phyloP scores from a whole-genome alignment of 495 filamentous ascomycete species.

The Podospora tetraspora region DNA sequence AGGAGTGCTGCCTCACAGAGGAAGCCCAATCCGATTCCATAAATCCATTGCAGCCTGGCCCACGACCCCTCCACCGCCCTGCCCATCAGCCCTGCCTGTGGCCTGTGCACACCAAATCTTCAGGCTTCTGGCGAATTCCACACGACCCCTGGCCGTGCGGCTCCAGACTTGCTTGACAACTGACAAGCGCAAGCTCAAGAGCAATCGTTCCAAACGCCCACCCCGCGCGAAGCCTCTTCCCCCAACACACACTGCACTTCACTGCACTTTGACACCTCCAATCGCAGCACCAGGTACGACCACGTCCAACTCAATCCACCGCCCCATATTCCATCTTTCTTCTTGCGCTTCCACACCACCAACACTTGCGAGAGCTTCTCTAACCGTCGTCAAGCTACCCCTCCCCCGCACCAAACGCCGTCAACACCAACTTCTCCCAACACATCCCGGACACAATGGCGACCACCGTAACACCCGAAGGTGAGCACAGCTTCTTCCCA shows the following conservation, averaged over 20 bases:
- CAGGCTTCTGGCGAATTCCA: conserved; percentile 36
- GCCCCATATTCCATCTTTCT: background rate
- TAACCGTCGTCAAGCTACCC: conserved; percentile 27
- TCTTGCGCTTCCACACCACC: background rate
- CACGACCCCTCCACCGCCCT: background rate
- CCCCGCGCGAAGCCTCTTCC: background rate
- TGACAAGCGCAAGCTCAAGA: conserved; percentile 17
- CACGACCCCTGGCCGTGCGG: conserved; percentile 21
- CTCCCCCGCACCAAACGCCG: conserved; percentile 10
- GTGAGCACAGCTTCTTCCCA: conserved; percentile 19
- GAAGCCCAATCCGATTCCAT: background rate
- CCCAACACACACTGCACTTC: background rate
- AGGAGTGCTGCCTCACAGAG: too few relatives aligned
- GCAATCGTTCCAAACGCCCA: conserved; percentile 1
- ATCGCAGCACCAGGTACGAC: background rate
- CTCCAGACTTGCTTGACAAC: conserved; percentile 18
- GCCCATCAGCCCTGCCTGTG: conserved; percentile 21
- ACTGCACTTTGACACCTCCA: background rate
- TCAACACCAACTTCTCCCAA: background rate
- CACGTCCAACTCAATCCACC: background rate
- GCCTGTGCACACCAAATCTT: conserved; percentile 32
- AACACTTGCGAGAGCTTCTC: background rate
- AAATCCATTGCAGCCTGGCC: background rate
- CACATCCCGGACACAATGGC: conserved; percentile 22
- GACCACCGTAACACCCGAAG: conserved; percentile 29